Conservation (phyloP, 2,329 filamentous ascomycete genomes). For the Didymellaceae sp. region DNA sequence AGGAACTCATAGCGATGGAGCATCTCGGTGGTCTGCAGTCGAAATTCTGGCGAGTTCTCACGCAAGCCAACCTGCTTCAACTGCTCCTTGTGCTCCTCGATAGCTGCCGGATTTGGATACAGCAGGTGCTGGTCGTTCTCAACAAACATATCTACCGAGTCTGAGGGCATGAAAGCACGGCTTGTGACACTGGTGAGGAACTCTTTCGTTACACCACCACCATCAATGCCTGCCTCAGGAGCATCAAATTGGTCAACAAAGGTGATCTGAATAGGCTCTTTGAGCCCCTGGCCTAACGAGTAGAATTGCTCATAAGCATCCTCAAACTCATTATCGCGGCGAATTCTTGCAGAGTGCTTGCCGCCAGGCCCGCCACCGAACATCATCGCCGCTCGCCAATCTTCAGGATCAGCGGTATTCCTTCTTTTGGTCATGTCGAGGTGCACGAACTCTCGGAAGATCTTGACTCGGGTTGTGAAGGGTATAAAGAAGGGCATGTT, state of each 20-base stretch:
- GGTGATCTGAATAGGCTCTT: slow-evolving; percentile 95
- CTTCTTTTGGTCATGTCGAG: slow-evolving; percentile 78
- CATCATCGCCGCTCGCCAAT: slow-evolving; percentile 69
- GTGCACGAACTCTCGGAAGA: slow-evolving; percentile 91
- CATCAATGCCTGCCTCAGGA: slow-evolving; percentile 91
- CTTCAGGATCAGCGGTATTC: slow-evolving; percentile 74
- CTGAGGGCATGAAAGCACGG: slow-evolving; percentile 75
- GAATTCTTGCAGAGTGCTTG: slow-evolving; percentile 76
- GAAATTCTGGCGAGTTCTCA: slow-evolving; percentile 64
- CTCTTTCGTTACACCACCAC: slow-evolving; percentile 96
- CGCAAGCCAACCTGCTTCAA: slow-evolving; percentile 60
- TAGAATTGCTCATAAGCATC: slow-evolving; percentile 89
- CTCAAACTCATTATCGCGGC: slow-evolving; percentile 78
- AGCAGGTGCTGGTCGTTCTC: slow-evolving; percentile 86
- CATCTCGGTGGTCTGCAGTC: slow-evolving; percentile 64
- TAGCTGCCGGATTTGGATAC: slow-evolving; percentile 82
- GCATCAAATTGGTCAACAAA: slow-evolving; percentile 92
- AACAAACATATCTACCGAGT: slow-evolving; percentile 69
- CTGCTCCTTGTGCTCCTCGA: slow-evolving; percentile 71
- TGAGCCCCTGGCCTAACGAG: slow-evolving; percentile 77
- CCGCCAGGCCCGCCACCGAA: slow-evolving; percentile 45
- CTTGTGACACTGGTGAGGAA: slow-evolving; percentile 88
- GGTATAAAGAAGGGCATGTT: slow-evolving; percentile 98
- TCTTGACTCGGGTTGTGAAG: slow-evolving; percentile 87
- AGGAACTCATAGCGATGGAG: slow-evolving; percentile 86